These are phyloP conservation scores for Mycena albidolilacea DNA, from an alignment of 768 basidiomycete genomes.

Conservation along the genomic window DNA sequence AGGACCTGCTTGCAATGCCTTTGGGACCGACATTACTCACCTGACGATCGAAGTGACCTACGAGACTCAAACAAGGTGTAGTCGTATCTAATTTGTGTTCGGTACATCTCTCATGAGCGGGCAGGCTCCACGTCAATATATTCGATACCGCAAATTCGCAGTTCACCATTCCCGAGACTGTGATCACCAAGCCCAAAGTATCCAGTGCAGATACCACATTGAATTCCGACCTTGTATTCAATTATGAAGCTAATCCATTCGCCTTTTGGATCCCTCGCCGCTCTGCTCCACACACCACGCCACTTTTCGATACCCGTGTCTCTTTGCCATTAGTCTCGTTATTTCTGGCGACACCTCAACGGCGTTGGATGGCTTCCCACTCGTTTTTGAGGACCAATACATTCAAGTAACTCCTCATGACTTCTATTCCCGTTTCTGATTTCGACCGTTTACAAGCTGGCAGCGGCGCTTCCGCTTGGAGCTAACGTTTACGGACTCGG, in stretches of 20 bases:
- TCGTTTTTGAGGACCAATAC: constrained; percentile 66
- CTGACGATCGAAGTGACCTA: background rate
- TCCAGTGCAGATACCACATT: constrained; percentile 37
- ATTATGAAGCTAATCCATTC: constrained; percentile 75
- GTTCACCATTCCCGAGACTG: constrained; percentile 73
- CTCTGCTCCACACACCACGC: constrained; percentile 64
- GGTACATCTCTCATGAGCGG: background rate
- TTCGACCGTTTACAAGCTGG: constrained; percentile 50
- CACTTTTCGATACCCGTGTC: constrained; percentile 80
- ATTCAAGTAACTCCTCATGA: constrained; percentile 64
- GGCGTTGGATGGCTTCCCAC: constrained; percentile 67
- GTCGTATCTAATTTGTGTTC: too few species aligned
- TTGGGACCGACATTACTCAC: background rate
- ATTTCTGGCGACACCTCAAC: constrained; percentile 66
- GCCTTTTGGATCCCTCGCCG: constrained; percentile 86
- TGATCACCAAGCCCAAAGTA: constrained; percentile 40
- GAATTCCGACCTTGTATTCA: constrained; percentile 72
- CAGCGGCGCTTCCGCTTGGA: constrained; percentile 74
- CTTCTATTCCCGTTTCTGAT: too few species aligned
- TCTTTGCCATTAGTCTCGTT: constrained; percentile 71
- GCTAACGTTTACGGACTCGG: constrained; percentile 87
- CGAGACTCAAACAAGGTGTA: background rate
- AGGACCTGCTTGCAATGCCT: background rate
- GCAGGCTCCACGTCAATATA: constrained; percentile 77
- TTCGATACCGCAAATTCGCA: constrained; percentile 72